Evolutionary conservation across 140 eudicot species (phyloP).

Genomic region (Oenanthe javanica): DNA sequence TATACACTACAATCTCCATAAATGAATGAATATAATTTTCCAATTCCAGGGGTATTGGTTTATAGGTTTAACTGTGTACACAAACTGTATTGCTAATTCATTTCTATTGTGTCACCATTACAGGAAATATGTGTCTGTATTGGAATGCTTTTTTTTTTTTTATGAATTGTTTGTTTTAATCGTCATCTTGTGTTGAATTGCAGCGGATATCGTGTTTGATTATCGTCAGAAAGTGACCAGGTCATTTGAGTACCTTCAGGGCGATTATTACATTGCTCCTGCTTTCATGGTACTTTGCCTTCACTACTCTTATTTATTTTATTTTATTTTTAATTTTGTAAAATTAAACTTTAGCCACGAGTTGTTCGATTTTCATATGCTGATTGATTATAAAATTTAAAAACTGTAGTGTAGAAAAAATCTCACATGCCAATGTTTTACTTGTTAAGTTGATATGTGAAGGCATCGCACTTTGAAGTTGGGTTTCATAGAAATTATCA

Average conservation of each 20-base stretch:
- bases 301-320: neutral
- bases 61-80: neutral
- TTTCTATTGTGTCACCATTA: neutral
- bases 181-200: constrained; percentile 17
- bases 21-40: too few species aligned
- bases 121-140: neutral
- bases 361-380: neutral
- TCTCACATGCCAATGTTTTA: too few species aligned
- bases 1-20: too few species aligned
- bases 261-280: constrained; percentile 96
- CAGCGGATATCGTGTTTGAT: constrained; percentile 99
- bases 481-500: neutral
- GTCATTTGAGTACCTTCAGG: constrained; percentile 91
- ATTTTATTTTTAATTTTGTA: too few species aligned
- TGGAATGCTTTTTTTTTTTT: neutral
- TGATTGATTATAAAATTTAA: neutral
- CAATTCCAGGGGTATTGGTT: neutral
- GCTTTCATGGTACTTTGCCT: constrained; percentile 56
- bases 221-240: constrained; percentile 91
- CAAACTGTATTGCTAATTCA: neutral
- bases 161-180: neutral
- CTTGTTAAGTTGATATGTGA: neutral
- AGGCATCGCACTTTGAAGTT: neutral
- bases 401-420: neutral
- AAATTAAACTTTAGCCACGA: neutral